Percentiles rank a stretch among this genome's conserved stretches.
phyloP scores from a whole-genome alignment of 164 flowering plant genomes.

The Tetrastigma voinierianum region DNA sequence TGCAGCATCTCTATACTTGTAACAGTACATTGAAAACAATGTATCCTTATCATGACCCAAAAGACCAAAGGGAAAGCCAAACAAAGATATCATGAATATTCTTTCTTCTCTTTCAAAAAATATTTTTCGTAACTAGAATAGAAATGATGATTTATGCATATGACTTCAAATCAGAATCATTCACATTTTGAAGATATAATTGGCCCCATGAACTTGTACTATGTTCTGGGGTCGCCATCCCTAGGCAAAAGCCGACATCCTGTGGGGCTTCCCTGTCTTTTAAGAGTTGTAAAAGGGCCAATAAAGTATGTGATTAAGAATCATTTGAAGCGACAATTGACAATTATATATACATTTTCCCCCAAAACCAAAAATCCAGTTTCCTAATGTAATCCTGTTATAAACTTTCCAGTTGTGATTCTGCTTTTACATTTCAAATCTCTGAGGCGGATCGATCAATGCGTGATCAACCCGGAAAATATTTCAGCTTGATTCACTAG shows the following conservation, averaged over 20 bases:
- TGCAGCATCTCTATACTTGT: neutral
- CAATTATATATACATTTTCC: neutral
- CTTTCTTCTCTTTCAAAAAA: neutral
- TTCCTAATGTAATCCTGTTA: too few species aligned
- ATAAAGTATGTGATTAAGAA: neutral
- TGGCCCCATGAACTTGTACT: constrained; percentile 9
- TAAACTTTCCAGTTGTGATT: too few species aligned
- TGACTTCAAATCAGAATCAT: constrained; percentile 5
- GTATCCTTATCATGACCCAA: neutral
- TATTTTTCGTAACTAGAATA: neutral
- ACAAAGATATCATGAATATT: neutral
- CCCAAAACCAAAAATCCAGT: too few species aligned
- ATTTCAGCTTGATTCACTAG: too few species aligned
- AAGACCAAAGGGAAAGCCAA: neutral
- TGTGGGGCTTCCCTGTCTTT: constrained; percentile 1
- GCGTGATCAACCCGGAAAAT: too few species aligned
- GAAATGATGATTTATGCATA: constrained; percentile 3
- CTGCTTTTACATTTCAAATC: too few species aligned
- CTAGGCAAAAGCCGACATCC: constrained; percentile 4
- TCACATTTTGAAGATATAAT: neutral
- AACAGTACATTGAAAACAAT: neutral
- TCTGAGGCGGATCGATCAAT: too few species aligned
- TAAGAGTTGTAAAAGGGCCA: neutral
- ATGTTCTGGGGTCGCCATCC: constrained; percentile 9
- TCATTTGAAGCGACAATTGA: neutral